Conservation (phyloP, 1,139 yeast species). For the Arxiozyma bovina region DNA sequence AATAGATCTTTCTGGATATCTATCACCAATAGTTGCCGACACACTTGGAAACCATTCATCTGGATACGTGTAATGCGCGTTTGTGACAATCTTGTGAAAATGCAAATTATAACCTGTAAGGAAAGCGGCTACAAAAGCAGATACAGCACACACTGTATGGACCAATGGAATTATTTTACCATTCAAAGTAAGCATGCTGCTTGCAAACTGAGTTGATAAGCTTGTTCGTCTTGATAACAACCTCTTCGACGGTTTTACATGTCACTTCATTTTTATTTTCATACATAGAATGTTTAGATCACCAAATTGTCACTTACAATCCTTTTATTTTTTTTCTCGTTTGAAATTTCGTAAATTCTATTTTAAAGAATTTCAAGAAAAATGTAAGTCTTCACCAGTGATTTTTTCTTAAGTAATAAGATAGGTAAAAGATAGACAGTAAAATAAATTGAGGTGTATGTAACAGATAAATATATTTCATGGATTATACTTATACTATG, state of each 20-base stretch:
- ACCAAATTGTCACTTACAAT: no score
- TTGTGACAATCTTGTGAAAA: conserved; percentile 77
- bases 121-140: conserved; percentile 70
- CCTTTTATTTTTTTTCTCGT: not conserved
- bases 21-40: conserved; percentile 91
- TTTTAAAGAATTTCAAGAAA: not conserved
- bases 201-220: not conserved
- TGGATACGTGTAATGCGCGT: conserved; percentile 82
- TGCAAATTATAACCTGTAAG: conserved; percentile 65
- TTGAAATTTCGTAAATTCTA: not conserved
- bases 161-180: conserved; percentile 59
- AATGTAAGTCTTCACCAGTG: no score
- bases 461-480: no score
- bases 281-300: not conserved
- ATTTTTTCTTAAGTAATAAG: no score
- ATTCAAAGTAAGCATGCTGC: conserved; percentile 34
- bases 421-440: no score
- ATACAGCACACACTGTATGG: conserved; percentile 60
- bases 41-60: conserved; percentile 99
- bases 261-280: no score
- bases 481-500: no score
- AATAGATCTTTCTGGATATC: conserved; percentile 89
- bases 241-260: not conserved
- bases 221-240: not conserved
- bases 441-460: no score